Base-by-base conservation (phyloP, 164 flowering plant genomes). In the Stephania yunnanensis region DNA sequence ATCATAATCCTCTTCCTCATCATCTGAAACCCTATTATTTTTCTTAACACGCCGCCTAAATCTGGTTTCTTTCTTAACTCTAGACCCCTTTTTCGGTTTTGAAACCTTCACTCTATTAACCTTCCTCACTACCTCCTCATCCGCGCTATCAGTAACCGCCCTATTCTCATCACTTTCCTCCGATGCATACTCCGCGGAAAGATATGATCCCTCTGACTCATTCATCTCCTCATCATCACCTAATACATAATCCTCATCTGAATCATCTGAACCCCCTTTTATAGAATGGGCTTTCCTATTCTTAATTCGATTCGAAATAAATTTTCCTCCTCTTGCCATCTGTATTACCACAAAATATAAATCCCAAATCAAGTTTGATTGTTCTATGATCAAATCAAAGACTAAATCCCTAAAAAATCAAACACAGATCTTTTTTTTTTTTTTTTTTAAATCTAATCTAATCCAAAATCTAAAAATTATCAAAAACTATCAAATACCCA, bases 211-310 rank as follows among this genome's bases (percentile, higher is more conserved):
- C 68, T 85, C 89, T 12, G 81, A 84, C 25, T 78, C 80, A 42
- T 83, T 85, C 63, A 76, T 86, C 44, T 81, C 87, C 44, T 78
- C 74, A 46, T 82, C 82, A 36, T 84, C 88, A 69, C 78, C 87
- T 25, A 87, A 81, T 72, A 87, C 87, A 76, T 86, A 92, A 84
- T 95, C 99, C 84, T 92, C 96, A 80, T 95, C 99, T 1, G 98
- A 93, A 80, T 85, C 95, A 83, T 92, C 98, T 3, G 93, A 88
- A 70, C 77, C 86, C 74, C 78, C 74, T 52, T 81, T 80, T 50
- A 68, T 70, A 46, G 15, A 44, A 80, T 76, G 11, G 10, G 25
- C 44, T 17, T 71, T 25, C 64, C 74, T 53, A 63, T 48, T 48
- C 64, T 71, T 66, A 66, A 36, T 29, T 10, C 44, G 36, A 25